These are phyloP conservation scores for Datura wrightii DNA, from an alignment of 257 asterid species.

Conservation along the genomic window DNA sequence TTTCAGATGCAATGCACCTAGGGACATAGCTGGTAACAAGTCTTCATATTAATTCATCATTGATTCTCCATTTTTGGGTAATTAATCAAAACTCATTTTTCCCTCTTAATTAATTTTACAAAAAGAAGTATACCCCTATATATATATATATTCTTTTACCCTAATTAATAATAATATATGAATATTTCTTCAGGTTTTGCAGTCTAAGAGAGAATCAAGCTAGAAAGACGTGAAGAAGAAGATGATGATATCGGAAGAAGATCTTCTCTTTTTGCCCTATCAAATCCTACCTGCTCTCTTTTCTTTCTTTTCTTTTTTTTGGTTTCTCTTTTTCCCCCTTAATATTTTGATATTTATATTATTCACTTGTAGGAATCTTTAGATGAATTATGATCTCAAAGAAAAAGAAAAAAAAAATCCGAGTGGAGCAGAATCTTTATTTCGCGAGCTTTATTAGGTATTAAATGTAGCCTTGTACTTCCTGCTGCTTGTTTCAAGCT, in stretches of 20 bases:
- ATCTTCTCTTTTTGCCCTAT: conserved; percentile 42
- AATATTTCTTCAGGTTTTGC: conserved; percentile 44
- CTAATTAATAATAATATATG: background rate
- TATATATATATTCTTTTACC: background rate
- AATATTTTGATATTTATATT: conserved; percentile 40
- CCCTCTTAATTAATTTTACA: background rate
- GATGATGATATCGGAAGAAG: conserved; percentile 29
- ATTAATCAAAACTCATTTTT: background rate
- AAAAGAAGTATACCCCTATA: background rate
- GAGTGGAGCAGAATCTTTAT: conserved; percentile 38
- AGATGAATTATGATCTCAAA: conserved; percentile 40
- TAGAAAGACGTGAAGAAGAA: conserved; percentile 36
- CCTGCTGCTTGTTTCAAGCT: conserved; percentile 43
- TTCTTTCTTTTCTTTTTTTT: conserved; percentile 23
- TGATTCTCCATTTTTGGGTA: conserved; percentile 72
- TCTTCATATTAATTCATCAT: conserved; percentile 54
- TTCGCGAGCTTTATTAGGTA: conserved; percentile 42
- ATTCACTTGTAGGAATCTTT: conserved; percentile 37
- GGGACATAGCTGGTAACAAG: conserved; percentile 69
- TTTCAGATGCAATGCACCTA: conserved; percentile 97
- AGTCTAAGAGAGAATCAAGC: conserved; percentile 55
- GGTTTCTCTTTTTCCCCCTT: conserved; percentile 12
- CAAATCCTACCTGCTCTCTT: conserved; percentile 42
- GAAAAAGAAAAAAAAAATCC: conserved; percentile 43
- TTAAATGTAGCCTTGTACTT: conserved; percentile 47